phyloP scores from a whole-genome alignment of 257 asterid species.

The Handroanthus guayacan region DNA sequence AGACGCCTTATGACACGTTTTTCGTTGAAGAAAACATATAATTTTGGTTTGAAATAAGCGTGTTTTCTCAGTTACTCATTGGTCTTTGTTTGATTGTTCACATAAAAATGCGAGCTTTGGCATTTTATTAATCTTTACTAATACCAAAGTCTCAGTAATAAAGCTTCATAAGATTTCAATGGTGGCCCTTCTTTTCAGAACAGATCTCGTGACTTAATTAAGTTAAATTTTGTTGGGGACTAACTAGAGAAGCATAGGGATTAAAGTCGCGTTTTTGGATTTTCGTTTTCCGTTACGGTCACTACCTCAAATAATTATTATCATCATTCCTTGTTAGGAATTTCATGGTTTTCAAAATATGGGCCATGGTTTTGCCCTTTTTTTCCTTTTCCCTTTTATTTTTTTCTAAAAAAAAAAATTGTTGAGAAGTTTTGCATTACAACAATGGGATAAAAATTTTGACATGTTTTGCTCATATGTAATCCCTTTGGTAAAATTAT shows the following conservation, averaged over 20 bases:
- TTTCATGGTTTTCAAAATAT: conserved; percentile 17
- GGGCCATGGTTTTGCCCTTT: background rate
- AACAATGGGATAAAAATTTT: no score
- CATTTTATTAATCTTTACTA: conserved; percentile 38
- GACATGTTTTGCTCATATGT: no score
- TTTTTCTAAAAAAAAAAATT: background rate
- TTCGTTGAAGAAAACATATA: conserved; percentile 34
- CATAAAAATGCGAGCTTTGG: conserved; percentile 51
- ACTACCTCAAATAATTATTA: conserved; percentile 22
- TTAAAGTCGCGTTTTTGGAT: conserved; percentile 29
- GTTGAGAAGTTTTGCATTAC: background rate
- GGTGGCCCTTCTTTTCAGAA: conserved; percentile 56
- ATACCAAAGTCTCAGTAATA: conserved; percentile 42
- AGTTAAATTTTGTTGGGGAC: conserved; percentile 5
- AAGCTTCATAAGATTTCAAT: conserved; percentile 24
- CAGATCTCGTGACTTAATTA: conserved; percentile 28
- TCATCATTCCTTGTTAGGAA: conserved; percentile 16
- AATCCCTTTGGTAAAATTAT: no score
- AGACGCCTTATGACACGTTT: conserved; percentile 43
- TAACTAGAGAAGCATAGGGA: conserved; percentile 45
- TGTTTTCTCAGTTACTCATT: conserved; percentile 33
- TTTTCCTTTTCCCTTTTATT: background rate
- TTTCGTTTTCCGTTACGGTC: conserved; percentile 22
- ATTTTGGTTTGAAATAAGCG: conserved; percentile 32
- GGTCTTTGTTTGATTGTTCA: conserved; percentile 18